Evolutionary conservation across 495 filamentous ascomycete genomes (phyloP), one percentile per base, ranked within the genome.

Genomic region (Xylaria intraflava): DNA sequence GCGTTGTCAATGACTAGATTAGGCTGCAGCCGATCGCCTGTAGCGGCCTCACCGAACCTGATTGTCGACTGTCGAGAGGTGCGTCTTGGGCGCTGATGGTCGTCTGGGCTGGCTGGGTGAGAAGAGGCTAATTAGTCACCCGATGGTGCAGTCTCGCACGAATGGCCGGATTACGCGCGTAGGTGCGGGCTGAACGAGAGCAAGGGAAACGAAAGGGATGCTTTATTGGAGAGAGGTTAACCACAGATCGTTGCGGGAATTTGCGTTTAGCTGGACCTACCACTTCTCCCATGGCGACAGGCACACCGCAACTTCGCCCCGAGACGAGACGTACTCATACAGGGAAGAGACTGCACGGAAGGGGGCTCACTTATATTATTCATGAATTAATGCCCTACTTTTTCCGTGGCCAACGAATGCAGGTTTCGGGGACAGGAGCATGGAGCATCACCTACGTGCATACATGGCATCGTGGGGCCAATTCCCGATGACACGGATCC

Each of bases 401-500:
- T 53, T 17, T 29, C 9, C 27, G 22, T 45, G 23, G 31, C 45
- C 30, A 23, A 39, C 29, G 44, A 42, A 55, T 55, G 45, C 16
- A 29, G 20, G 36, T 54, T 41, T 41, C 51, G 9, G 16, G 12
- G 26, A 16, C 2, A 22, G n/a, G 1, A 55, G n/a, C 5, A 40
- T 6, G 16, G 31, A 3, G 8, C n/a, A n/a, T n/a, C n/a, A n/a
- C n/a, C n/a, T n/a, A n/a, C n/a, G n/a, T n/a, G n/a, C n/a, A n/a
- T n/a, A n/a, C n/a, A 46, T 1, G 14, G 31, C 12, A 47, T n/a
- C 44, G 51, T 55, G 52, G 52, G 51, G 52, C 19, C 36, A 29
- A 49, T 48, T 55, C 52, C 52, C 52, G 52, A 55, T 49, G 52
- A 55, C 30, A 49, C 52, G 52, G 52, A 27, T 55, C 45, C 43